Evolutionary conservation across 805 yeast species (phyloP).

Genomic region (Candida railenensis): DNA sequence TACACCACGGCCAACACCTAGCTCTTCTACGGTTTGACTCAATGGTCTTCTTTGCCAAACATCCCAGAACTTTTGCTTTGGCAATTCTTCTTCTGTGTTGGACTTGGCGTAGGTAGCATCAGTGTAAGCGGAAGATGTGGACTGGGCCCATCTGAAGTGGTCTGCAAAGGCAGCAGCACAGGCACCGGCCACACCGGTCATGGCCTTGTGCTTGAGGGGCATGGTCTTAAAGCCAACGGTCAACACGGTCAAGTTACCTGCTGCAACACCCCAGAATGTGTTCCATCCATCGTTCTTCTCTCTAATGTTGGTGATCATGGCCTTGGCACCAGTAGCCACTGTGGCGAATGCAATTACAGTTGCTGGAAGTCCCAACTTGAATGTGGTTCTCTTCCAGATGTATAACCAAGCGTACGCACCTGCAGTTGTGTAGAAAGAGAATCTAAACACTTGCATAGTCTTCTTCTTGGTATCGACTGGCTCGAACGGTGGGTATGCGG

Average conservation of each 20-base stretch:
- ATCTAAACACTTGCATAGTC: slow-evolving; percentile 46
- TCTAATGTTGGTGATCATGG: slow-evolving; percentile 56
- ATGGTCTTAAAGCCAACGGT: slow-evolving; percentile 41
- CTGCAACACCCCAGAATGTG: slow-evolving; percentile 61
- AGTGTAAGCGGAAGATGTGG: slow-evolving; percentile 36
- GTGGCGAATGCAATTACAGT: slow-evolving; percentile 46
- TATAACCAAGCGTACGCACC: slow-evolving; percentile 49
- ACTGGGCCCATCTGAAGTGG: slow-evolving; percentile 42
- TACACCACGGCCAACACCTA: slow-evolving; percentile 69
- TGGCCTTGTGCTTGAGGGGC: slow-evolving; percentile 41
- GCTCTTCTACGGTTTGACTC: slow-evolving; percentile 71
- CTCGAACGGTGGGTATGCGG: slow-evolving; percentile 46
- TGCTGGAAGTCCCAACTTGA: slow-evolving; percentile 39
- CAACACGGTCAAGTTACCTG: slow-evolving; percentile 47
- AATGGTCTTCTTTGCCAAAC: slow-evolving; percentile 77
- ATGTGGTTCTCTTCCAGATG: slow-evolving; percentile 42
- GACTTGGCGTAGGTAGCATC: slow-evolving; percentile 39
- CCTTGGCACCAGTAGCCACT: slow-evolving; percentile 49
- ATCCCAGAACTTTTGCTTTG: slow-evolving; percentile 68
- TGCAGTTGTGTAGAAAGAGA: slow-evolving; percentile 47
- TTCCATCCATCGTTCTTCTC: slow-evolving; percentile 64
- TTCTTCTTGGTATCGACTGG: slow-evolving; percentile 57
- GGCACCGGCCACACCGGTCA: slow-evolving; percentile 43
- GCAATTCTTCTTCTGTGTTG: slow-evolving; percentile 35
- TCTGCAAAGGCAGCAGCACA: slow-evolving; percentile 34